phyloP scores from a whole-genome alignment of 345 rosid genomes.

The Salix dunnii region DNA sequence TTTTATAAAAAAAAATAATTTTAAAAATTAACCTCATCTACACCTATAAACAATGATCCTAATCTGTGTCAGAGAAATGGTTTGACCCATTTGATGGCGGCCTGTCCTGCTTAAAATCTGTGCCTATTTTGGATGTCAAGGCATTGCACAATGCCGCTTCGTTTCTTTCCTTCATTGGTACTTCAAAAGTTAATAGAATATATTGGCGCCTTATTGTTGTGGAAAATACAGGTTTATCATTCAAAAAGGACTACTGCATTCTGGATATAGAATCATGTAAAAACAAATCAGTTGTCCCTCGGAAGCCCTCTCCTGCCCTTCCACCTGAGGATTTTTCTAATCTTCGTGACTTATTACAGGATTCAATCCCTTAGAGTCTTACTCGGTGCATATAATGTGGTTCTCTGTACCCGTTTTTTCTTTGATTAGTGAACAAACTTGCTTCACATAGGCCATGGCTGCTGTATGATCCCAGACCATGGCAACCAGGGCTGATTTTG shows the following conservation, averaged over 20 bases:
- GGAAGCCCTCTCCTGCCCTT: not conserved
- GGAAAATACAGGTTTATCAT: not conserved
- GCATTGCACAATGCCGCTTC: not conserved
- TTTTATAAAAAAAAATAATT: too few species aligned
- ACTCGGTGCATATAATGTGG: not conserved
- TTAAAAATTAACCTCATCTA: too few species aligned
- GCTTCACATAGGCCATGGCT: not conserved
- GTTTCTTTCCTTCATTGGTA: not conserved
- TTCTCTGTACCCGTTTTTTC: not conserved
- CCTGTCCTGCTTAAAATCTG: not conserved
- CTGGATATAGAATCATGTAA: not conserved
- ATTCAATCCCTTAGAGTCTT: not conserved
- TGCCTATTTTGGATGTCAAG: not conserved
- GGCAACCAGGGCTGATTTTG: not conserved
- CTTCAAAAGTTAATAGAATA: not conserved
- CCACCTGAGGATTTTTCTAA: not conserved
- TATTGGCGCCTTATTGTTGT: not conserved
- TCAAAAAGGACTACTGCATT: not conserved
- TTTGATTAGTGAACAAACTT: not conserved
- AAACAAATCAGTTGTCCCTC: not conserved
- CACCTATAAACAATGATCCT: too few species aligned
- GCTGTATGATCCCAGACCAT: not conserved
- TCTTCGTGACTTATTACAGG: not conserved
- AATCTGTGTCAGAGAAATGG: not conserved
- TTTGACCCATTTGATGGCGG: not conserved